Evolutionary conservation across 2,329 filamentous ascomycete genomes (phyloP), one percentile per base, ranked within the genome.

Genomic region (Fusarium foetens): DNA sequence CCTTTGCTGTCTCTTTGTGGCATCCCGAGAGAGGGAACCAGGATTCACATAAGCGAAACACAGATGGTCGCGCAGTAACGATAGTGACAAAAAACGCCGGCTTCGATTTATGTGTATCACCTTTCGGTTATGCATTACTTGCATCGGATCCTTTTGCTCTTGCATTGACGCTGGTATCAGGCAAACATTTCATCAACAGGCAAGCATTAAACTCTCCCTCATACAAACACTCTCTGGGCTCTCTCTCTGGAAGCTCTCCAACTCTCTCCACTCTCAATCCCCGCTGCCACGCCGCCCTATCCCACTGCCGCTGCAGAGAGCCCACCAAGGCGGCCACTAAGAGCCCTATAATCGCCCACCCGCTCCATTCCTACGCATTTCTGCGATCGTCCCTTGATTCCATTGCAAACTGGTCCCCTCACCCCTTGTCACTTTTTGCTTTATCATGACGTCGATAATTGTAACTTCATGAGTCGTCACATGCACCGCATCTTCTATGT

Each of bases 331-430:
- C 71, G 68, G 67, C 71, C 71, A 73, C 71, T 73, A 73, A 65
- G 63, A 74, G 71, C 68, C 71, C 71, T 74, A 72, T 55, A 72
- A 64, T 69, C 53, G 43, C 59, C 71, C 71, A 73, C 63, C 63
- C 70, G 70, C 67, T 73, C 71, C 71, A 72, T 74, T 69, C 59
- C 66, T 67, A 39, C 61, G 43, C 70, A 57, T 67, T 68, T 58
- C 38, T 72, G 51, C 66, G 58, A 72, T 72, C 66, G 54, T 67
- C 70, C 68, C 53, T 68, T 67, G 67, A 53, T 55, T 62, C 58
- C 48, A 46, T 58, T 45, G 29, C n/a, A 59, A 53, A 58, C 53
- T 52, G 51, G 49, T 42, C 63, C 46, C 63, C 36, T 68, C 35
- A 19, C 38, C 57, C 55, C 64, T 67, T 67, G 64, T 55, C 53